Evolutionary conservation across 768 basidiomycete genomes (phyloP).

Genomic region (Kwoniella dejecticola): DNA sequence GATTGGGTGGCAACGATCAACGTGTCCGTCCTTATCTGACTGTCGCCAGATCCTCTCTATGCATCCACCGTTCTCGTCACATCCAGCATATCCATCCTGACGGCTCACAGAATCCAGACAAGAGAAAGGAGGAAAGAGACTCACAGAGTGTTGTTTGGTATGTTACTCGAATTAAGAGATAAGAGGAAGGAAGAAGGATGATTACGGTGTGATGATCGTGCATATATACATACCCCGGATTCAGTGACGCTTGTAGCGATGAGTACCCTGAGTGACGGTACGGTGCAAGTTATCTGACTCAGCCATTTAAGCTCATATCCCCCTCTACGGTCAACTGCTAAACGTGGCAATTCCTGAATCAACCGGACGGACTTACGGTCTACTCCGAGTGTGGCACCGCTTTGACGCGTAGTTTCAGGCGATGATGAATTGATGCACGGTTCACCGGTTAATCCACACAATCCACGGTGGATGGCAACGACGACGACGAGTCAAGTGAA

Average conservation of each 20-base stretch:
- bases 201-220: constrained; percentile 1
- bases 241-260: constrained; percentile 2
- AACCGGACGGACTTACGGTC: neutral
- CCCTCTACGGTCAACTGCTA: neutral
- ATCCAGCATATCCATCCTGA: neutral
- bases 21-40: constrained; percentile 6
- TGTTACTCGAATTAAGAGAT: constrained; percentile 5
- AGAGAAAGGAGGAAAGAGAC: neutral
- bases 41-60: neutral
- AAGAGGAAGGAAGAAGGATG: neutral
- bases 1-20: constrained; percentile 12
- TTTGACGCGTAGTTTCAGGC: neutral
- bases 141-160: neutral
- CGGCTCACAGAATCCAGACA: neutral
- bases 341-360: neutral
- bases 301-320: neutral
- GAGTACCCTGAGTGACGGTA: neutral
- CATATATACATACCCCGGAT: constrained; percentile 4
- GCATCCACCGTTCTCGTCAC: neutral
- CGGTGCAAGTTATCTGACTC: constrained; percentile 1
- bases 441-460: neutral
- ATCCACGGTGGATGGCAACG: too few relatives aligned
- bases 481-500: too few relatives aligned
- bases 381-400: constrained; percentile 4
- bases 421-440: neutral